These are phyloP conservation scores for Candida pini DNA, from an alignment of 805 yeast genomes.

Conservation along the genomic window DNA sequence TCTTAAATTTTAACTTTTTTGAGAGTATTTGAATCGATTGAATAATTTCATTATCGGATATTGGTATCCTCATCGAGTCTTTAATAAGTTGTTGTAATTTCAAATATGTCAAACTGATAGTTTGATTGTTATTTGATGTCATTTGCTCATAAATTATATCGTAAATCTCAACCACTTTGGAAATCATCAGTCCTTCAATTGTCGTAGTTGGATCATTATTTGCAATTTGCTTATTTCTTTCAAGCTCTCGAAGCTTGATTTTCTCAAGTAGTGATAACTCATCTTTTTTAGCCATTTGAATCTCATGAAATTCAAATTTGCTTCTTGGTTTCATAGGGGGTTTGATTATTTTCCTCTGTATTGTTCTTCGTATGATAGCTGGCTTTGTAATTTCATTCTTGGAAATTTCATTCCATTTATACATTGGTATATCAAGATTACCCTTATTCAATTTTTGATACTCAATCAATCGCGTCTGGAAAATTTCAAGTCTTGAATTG, in stretches of 20 bases:
- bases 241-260: constrained; percentile 32
- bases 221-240: constrained; percentile 3
- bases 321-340: constrained; percentile 34
- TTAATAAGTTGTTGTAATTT: constrained; percentile 13
- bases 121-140: constrained; percentile 2
- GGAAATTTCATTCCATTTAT: constrained; percentile 6
- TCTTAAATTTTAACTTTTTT: constrained; percentile 5
- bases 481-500: constrained; percentile 6
- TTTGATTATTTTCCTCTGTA: constrained; percentile 15
- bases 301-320: constrained; percentile 33
- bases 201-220: constrained; percentile 2
- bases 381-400: constrained; percentile 1
- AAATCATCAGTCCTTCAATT: constrained; percentile 7
- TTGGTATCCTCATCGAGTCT: constrained; percentile 16
- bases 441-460: constrained; percentile 3
- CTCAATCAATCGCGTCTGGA: constrained; percentile 4
- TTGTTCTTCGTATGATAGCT: background rate
- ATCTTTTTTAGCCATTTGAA: constrained; percentile 10
- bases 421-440: constrained; percentile 7
- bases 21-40: constrained; percentile 8
- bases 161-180: constrained; percentile 18
- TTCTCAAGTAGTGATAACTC: constrained; percentile 33
- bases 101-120: constrained; percentile 9
- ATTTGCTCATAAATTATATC: constrained; percentile 20
- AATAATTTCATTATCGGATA: constrained; percentile 14